Evolutionary conservation across 2,329 filamentous ascomycete genomes (phyloP).

Genomic region (Microcyclosporella mali): DNA sequence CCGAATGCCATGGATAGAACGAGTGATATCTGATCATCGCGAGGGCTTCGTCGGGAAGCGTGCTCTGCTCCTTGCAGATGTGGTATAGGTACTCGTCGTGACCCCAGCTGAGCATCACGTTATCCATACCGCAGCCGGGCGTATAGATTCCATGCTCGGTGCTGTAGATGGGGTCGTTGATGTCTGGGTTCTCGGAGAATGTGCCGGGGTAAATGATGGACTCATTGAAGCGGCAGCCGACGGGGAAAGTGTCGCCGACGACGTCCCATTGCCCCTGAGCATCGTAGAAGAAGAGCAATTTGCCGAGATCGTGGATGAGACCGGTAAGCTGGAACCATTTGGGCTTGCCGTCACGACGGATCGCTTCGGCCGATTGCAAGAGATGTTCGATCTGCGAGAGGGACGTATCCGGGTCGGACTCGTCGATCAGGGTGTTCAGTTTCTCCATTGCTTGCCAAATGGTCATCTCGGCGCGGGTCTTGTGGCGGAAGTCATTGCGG

Average conservation of each 20-base stretch:
- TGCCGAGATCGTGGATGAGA: conserved; percentile 73
- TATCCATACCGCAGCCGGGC: conserved; percentile 73
- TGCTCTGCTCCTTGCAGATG: conserved; percentile 75
- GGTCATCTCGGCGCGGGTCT: conserved; percentile 68
- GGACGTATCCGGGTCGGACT: conserved; percentile 82
- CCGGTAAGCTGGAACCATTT: conserved; percentile 76
- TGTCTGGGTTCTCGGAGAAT: conserved; percentile 72
- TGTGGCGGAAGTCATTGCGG: conserved; percentile 62
- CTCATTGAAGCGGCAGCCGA: conserved; percentile 68
- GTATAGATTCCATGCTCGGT: conserved; percentile 75
- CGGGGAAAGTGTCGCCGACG: conserved; percentile 78
- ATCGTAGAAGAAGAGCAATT: conserved; percentile 73
- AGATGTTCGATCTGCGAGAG: conserved; percentile 87
- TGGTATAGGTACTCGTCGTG: conserved; percentile 86
- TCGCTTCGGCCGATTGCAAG: conserved; percentile 81
- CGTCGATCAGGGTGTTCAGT: conserved; percentile 83
- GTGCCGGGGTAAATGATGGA: conserved; percentile 75
- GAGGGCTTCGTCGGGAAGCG: conserved; percentile 70
- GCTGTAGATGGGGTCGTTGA: conserved; percentile 62
- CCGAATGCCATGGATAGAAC: conserved; percentile 86
- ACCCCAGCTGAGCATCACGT: conserved; percentile 85
- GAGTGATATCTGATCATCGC: conserved; percentile 93
- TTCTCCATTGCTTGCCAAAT: conserved; percentile 92
- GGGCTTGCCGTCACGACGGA: conserved; percentile 75
- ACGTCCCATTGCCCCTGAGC: conserved; percentile 91